Evolutionary conservation across 139 green algal species (phyloP), one percentile per base, ranked within the genome.

Genomic region (Tetraselmis chui): DNA sequence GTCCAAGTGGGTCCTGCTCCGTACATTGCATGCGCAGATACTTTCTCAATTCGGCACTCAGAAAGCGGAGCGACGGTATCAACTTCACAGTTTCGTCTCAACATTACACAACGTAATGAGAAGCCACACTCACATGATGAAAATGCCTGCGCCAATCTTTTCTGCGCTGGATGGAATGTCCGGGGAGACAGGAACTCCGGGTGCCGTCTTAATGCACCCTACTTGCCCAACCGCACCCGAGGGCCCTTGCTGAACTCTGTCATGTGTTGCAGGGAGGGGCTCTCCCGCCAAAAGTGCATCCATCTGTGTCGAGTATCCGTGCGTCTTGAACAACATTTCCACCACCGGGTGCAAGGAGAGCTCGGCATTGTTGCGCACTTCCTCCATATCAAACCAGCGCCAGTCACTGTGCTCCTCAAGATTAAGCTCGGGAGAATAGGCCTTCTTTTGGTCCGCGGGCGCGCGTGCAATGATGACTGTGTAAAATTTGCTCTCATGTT

Each of bases 401-500:
- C 83, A 95, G 0, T 84, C 80, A 2, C 77, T 86, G 84, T 95
- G 91, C 81, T 94, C 91, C 30, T 88, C 59, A 5, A 67, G 45
- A 28, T 94, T 94, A 26, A 94, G 87, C 77, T 77, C 1, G 1
- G 88, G 89, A 2, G 27, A 22, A 30, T 79, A 92, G 18, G 30
- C 0, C 1, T 59, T 75, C 27, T 59, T 79, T 1, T 29, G 77
- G 29, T 79, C 74, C 0, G 76, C 29, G 2, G 59, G 45, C 31
- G 92, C 81, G 2, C 59, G 45, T 2, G 83, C 84, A 18, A 95
- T 32, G 76, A 90, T 93, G 2, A 95, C 91, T 0, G 88, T 92
- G 85, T 92, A 96, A 76, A 91, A 90, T 87, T 96, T 96, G 84
- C 95, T 86, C 0, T 87, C 30, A 0, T 81, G 77, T 75, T 96